Base-by-base conservation (phyloP, 2,329 filamentous ascomycete genomes). In the Hypomyces rosellus region DNA sequence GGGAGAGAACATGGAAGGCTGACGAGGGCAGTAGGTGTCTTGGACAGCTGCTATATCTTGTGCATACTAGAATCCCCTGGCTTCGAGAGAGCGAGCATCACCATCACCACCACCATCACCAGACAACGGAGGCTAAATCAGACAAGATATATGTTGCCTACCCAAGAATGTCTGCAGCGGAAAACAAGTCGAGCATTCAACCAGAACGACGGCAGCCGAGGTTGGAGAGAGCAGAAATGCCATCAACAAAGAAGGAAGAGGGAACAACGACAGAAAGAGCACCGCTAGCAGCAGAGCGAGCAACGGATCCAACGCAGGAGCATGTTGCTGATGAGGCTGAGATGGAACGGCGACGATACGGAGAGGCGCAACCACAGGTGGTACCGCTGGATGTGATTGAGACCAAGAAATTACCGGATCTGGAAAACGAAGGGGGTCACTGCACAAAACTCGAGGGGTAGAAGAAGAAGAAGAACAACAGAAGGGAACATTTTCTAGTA, bases 281-380 rank as follows among this genome's bases (percentile, higher is more conserved):
- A 20, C 20, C 20, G 20, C 20, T 20, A 20, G 20, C 20, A 20
- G 20, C 20, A 20, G 20, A 20, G 20, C 20, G 5, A 20, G 20
- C 16, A 9, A 20, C 20, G 20, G 16, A 47, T 39, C 38, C 25
- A 14, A 46, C 37, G 5, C 30, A 46, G 3, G 33, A 49, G 20
- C 25, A 22, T 22, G 37, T 25, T 13, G n/a, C 39, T 3, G 20
- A 45, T 13, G 46, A 34, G 8, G 15, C 22, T 5, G 47, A 48
- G 44, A 38, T 49, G 45, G 46, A 54, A 34, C 49, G 53, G 36
- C 52, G 55, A 36, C 42, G 50, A 34, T 47, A 52, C 13, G 56
- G 56, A 34, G 56, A 58, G 22, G 51, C 53, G 4, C 56, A 58
- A 18, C 56, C 56, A 38, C 56, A 58, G 34, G 25, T 57, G 22